phyloP scores from a whole-genome alignment of 345 rosid genomes.

The Geranium rotundifolium region DNA sequence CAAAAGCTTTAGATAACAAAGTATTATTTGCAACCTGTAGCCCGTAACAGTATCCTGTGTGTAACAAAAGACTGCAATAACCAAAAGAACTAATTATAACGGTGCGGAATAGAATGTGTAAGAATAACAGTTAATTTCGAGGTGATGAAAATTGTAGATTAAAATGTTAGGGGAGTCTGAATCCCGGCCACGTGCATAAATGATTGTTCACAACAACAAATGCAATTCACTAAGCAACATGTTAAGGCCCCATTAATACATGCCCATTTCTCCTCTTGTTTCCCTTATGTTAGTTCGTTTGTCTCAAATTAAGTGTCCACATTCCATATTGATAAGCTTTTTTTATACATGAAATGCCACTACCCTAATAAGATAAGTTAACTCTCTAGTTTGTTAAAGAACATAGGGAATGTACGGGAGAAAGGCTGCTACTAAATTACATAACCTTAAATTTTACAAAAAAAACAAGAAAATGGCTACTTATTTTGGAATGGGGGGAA shows the following conservation, averaged over 20 bases:
- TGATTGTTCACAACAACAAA: too few species aligned
- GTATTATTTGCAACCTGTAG: slow-evolving; percentile 24
- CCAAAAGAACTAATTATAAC: slow-evolving; percentile 9
- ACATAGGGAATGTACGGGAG: too few species aligned
- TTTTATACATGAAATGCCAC: too few species aligned
- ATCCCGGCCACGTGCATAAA: not conserved
- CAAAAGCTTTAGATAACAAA: not conserved
- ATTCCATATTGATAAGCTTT: too few species aligned
- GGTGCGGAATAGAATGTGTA: not conserved
- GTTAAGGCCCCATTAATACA: not conserved
- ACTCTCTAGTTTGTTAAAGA: too few species aligned
- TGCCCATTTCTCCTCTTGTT: not conserved
- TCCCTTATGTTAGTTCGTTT: not conserved
- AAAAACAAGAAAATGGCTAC: too few species aligned
- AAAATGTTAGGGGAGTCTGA: not conserved
- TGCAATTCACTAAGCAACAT: not conserved
- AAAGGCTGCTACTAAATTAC: too few species aligned
- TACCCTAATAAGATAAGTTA: too few species aligned
- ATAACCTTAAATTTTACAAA: too few species aligned
- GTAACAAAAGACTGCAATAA: slow-evolving; percentile 62
- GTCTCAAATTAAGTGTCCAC: not conserved
- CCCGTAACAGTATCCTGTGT: slow-evolving; percentile 38
- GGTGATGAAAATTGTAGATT: not conserved
- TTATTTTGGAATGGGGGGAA: too few species aligned
- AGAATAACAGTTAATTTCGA: not conserved